A percentile compares a stretch with the other conserved stretches of the same genome.
Conservation (phyloP, 2,329 filamentous ascomycete species). For the Emergomyces orientalis region DNA sequence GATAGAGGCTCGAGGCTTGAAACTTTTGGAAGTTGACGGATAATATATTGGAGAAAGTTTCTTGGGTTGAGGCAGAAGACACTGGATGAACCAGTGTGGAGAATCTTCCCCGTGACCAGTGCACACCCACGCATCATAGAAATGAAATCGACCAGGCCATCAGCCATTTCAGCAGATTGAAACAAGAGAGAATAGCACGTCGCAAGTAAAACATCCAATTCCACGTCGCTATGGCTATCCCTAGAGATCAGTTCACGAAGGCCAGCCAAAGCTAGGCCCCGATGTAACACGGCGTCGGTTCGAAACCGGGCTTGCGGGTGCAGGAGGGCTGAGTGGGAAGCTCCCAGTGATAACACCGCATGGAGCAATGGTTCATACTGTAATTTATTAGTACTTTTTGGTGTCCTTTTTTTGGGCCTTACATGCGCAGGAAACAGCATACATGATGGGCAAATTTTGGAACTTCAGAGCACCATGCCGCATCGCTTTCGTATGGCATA, state of each 20-base stretch:
- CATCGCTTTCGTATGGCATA: slow-evolving; percentile 54
- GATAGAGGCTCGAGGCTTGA: background rate
- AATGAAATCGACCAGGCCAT: background rate
- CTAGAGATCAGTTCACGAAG: background rate
- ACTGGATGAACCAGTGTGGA: background rate
- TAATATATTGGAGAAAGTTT: background rate
- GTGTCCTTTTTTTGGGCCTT: background rate
- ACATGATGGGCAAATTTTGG: slow-evolving; percentile 55
- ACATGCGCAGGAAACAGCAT: slow-evolving; percentile 32
- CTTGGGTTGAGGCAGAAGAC: background rate
- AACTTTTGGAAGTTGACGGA: background rate
- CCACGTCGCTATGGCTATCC: background rate
- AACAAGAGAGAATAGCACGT: background rate
- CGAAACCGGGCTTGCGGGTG: slow-evolving; percentile 30
- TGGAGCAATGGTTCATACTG: slow-evolving; percentile 57
- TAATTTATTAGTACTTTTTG: slow-evolving; percentile 15
- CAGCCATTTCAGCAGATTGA: background rate
- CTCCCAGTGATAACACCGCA: slow-evolving; percentile 56
- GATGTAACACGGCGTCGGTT: background rate
- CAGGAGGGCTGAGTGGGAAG: slow-evolving; percentile 49
- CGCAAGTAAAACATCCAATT: background rate
- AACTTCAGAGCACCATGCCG: slow-evolving; percentile 57
- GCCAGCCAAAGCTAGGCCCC: background rate
- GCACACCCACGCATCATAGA: background rate
- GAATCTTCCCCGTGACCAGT: background rate